phyloP scores from a whole-genome alignment of 2,329 filamentous ascomycete genomes.

The Pseudocercospora eumusae region DNA sequence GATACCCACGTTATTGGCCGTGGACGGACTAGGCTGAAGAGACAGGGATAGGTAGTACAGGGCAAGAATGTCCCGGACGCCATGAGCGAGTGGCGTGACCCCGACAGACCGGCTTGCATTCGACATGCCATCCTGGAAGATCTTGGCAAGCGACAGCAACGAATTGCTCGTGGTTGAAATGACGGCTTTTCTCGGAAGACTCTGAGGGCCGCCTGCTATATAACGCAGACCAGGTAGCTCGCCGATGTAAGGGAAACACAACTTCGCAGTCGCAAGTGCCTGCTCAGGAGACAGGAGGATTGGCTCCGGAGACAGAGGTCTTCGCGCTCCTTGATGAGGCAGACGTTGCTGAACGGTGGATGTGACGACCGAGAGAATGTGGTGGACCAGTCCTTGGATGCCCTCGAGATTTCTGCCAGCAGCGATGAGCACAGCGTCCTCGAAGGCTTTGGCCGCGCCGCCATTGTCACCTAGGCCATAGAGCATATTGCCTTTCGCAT shows the following conservation, averaged over 20 bases:
- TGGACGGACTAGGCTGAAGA: slow-evolving; percentile 92
- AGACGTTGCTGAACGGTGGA: slow-evolving; percentile 34
- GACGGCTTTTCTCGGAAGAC: slow-evolving; percentile 72
- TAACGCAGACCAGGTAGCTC: slow-evolving; percentile 77
- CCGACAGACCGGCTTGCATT: slow-evolving; percentile 57
- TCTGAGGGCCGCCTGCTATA: slow-evolving; percentile 60
- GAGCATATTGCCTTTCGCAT: slow-evolving; percentile 98
- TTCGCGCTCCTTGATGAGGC: slow-evolving; percentile 30
- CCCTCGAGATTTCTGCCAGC: slow-evolving; percentile 69
- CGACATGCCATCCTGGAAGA: slow-evolving; percentile 94
- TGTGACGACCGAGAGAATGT: slow-evolving; percentile 70
- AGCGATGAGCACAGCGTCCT: slow-evolving; percentile 90
- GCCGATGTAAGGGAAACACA: slow-evolving; percentile 76
- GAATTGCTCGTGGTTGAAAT: slow-evolving; percentile 95
- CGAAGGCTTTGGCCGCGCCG: slow-evolving; percentile 82
- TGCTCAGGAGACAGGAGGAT: slow-evolving; percentile 80
- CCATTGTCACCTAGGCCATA: slow-evolving; percentile 83
- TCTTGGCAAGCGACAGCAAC: slow-evolving; percentile 90
- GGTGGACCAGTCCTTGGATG: slow-evolving; percentile 75
- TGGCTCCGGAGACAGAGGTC: slow-evolving; percentile 55
- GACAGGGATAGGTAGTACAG: slow-evolving; percentile 95
- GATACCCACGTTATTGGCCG: slow-evolving; percentile 97
- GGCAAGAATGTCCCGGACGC: slow-evolving; percentile 87
- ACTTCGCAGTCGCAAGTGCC: slow-evolving; percentile 76
- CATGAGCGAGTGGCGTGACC: slow-evolving; percentile 56